Evolutionary conservation across 31 red algal genomes (phyloP).

Genomic region (Endocladia muricata): DNA sequence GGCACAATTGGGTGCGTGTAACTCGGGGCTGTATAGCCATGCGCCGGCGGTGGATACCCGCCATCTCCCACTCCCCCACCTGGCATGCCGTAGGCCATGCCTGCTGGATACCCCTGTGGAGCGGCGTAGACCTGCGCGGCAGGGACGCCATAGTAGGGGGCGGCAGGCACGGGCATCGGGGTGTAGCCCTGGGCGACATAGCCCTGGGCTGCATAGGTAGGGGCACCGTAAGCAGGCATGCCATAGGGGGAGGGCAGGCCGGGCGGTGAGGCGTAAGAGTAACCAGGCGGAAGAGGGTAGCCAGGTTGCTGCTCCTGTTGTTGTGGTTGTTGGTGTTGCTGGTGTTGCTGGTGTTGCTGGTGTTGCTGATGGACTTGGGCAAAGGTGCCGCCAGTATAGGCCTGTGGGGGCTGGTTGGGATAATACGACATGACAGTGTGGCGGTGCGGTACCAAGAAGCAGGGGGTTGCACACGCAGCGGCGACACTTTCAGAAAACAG

Average conservation of each 20-base stretch:
- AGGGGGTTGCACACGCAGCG: no score
- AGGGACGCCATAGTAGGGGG: no score
- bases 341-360: neutral
- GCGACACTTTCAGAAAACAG: no score
- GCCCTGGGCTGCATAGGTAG: neutral
- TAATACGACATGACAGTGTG: neutral
- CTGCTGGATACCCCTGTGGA: no score
- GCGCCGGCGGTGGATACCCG: neutral
- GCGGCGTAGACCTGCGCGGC: no score
- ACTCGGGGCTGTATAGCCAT: neutral
- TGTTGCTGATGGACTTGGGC: neutral
- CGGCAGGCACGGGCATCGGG: no score
- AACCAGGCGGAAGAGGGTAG: no score
- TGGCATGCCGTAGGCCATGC: no score
- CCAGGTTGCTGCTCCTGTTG: neutral
- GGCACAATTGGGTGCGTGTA: neutral
- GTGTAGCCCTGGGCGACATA: neutral
- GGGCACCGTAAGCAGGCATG: neutral
- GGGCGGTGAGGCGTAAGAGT: no score
- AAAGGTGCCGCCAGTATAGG: no score
- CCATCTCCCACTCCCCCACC: no score
- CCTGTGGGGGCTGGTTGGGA: neutral
- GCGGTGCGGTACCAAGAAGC: no score
- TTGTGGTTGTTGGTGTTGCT: constrained; percentile 2
- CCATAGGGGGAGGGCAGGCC: neutral